A percentile compares a stretch with the other conserved stretches of the same genome.
phyloP scores from a whole-genome alignment of 75 land plant genomes.

The Sequoia sempervirens region DNA sequence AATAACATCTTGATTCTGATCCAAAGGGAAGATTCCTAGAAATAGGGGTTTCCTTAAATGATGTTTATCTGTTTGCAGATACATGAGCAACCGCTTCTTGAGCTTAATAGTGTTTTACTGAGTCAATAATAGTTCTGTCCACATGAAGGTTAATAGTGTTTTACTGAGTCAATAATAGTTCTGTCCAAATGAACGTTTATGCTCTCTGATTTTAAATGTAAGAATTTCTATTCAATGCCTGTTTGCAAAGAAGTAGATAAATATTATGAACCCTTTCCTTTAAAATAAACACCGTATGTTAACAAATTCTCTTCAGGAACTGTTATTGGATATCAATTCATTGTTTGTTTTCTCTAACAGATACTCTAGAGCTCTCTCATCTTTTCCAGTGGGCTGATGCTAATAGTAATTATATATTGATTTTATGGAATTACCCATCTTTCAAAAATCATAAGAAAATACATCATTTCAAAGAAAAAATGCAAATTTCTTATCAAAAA shows the following conservation, averaged over 20 bases:
- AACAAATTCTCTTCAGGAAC: neutral
- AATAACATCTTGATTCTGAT: neutral
- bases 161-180: neutral
- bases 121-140: neutral
- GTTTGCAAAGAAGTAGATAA: neutral
- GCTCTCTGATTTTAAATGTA: neutral
- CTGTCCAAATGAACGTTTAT: neutral
- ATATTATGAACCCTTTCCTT: neutral
- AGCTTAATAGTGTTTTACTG: neutral
- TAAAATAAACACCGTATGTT: neutral
- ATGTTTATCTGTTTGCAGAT: neutral
- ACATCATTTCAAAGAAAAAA: neutral
- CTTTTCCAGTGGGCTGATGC: no score
- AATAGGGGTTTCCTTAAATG: no score
- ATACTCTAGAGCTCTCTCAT: neutral
- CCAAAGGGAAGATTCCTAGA: neutral
- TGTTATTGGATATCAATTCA: neutral
- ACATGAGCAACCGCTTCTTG: neutral
- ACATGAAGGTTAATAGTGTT: neutral
- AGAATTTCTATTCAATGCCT: neutral
- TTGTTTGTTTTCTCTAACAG: neutral
- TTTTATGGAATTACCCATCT: no score
- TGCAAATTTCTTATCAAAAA: neutral
- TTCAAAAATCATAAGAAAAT: neutral
- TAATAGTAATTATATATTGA: no score